These are phyloP conservation scores for Leccinum barrowsii DNA, from an alignment of 768 basidiomycete species.

Conservation along the genomic window DNA sequence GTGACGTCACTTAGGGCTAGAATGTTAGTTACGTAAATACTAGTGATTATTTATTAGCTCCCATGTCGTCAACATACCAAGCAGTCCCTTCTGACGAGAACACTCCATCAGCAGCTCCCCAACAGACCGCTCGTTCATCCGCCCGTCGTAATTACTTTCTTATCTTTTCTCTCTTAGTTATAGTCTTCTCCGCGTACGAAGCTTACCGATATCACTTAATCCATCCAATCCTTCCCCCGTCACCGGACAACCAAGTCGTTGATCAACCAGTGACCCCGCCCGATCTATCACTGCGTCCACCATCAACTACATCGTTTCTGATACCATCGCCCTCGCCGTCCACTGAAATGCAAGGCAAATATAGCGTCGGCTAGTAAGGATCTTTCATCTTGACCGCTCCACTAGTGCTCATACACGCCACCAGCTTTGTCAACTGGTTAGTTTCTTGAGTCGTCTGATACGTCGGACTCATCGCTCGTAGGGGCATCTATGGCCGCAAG, in stretches of 20 bases:
- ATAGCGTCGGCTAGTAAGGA: slow-evolving; percentile 79
- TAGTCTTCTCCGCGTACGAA: slow-evolving; percentile 42
- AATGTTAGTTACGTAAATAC: slow-evolving; percentile 9
- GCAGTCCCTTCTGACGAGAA: slow-evolving; percentile 17
- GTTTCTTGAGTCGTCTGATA: slow-evolving; percentile 7
- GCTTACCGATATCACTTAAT: slow-evolving; percentile 38
- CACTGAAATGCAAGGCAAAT: slow-evolving; percentile 53
- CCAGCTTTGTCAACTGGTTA: slow-evolving; percentile 77
- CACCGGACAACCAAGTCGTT: slow-evolving; percentile 11
- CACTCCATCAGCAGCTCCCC: slow-evolving; percentile 14
- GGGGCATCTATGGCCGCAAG: slow-evolving; percentile 95
- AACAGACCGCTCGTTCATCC: slow-evolving; percentile 24
- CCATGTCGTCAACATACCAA: slow-evolving; percentile 26
- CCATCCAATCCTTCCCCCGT: slow-evolving; percentile 1
- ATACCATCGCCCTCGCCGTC: slow-evolving; percentile 16
- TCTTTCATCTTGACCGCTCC: slow-evolving; percentile 2
- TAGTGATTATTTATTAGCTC: slow-evolving; percentile 5
- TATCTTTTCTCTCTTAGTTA: slow-evolving; percentile 33
- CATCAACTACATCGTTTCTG: slow-evolving; percentile 4
- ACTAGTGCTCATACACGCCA: slow-evolving; percentile 6
- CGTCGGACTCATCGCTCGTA: slow-evolving; percentile 24
- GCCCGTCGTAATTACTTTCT: slow-evolving; percentile 32
- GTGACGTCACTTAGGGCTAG: slow-evolving; percentile 19
- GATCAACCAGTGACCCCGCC: slow-evolving; percentile 14
- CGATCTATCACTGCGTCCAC: slow-evolving; percentile 2